phyloP scores from a whole-genome alignment of 1,284 basidiomycete genomes.

The Termitomyces sp. region DNA sequence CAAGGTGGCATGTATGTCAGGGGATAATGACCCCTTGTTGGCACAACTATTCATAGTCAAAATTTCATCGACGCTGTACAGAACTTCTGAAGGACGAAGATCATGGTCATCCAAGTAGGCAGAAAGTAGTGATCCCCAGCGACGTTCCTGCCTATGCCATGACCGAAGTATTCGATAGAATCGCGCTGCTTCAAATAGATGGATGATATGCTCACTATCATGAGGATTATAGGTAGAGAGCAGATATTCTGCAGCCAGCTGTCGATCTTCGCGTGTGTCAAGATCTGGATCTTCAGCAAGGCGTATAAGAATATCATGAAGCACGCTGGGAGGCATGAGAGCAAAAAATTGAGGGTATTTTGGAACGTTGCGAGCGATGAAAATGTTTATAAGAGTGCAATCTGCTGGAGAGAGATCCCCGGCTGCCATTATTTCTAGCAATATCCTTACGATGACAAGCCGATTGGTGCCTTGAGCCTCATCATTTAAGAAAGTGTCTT shows the following conservation, averaged over 20 bases:
- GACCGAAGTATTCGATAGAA: slow-evolving; percentile 89
- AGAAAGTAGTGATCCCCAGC: slow-evolving; percentile 72
- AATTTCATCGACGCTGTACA: slow-evolving; percentile 61
- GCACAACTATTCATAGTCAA: slow-evolving; percentile 40
- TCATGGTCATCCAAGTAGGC: slow-evolving; percentile 78
- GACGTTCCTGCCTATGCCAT: slow-evolving; percentile 71
- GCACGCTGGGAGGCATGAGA: slow-evolving; percentile 57
- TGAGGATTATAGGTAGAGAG: slow-evolving; percentile 87
- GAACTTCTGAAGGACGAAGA: slow-evolving; percentile 55
- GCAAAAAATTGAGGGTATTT: slow-evolving; percentile 90
- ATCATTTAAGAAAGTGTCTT: slow-evolving; percentile 88
- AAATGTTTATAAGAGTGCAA: slow-evolving; percentile 87
- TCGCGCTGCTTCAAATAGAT: slow-evolving; percentile 74
- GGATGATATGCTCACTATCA: slow-evolving; percentile 64
- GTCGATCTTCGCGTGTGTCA: slow-evolving; percentile 85
- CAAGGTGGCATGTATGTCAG: slow-evolving; percentile 49
- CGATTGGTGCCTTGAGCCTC: slow-evolving; percentile 65
- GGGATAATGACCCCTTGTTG: slow-evolving; percentile 43
- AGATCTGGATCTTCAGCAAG: slow-evolving; percentile 72
- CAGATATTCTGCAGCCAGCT: slow-evolving; percentile 94
- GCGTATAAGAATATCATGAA: slow-evolving; percentile 74
- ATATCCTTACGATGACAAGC: slow-evolving; percentile 79
- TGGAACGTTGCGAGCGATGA: slow-evolving; percentile 93
- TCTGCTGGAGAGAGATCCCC: slow-evolving; percentile 56
- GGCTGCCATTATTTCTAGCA: slow-evolving; percentile 74